A percentile compares a stretch with the other conserved stretches of the same genome.
Conservation (phyloP, 352 stramenopile genomes). For the Globisporangium splendens region DNA sequence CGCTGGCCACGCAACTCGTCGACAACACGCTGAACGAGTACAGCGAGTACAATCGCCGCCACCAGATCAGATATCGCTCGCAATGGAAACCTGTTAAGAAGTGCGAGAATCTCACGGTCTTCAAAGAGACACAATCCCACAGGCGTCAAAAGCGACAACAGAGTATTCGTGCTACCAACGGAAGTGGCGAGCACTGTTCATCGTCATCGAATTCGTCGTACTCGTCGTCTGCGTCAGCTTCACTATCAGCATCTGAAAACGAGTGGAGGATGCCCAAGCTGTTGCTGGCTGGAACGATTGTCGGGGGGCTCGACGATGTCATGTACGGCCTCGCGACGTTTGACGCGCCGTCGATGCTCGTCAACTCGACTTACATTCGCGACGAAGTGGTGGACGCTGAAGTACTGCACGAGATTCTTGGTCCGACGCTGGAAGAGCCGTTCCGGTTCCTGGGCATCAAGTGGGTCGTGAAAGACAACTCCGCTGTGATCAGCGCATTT, state of each 20-base stretch:
- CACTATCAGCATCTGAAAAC: slow-evolving; percentile 6
- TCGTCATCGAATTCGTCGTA: slow-evolving; percentile 1
- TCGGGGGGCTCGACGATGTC: slow-evolving; percentile 27
- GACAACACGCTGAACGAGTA: slow-evolving; percentile 22
- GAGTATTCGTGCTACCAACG: not conserved
- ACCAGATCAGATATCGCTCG: slow-evolving; percentile 6
- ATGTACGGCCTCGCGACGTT: slow-evolving; percentile 32
- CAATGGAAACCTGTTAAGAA: slow-evolving; percentile 18
- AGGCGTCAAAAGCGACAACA: not conserved
- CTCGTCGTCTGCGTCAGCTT: slow-evolving; percentile 1
- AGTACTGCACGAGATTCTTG: slow-evolving; percentile 21
- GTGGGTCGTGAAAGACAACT: slow-evolving; percentile 21
- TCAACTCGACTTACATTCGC: slow-evolving; percentile 25
- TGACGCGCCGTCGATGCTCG: slow-evolving; percentile 25
- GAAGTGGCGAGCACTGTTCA: not conserved
- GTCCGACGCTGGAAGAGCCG: slow-evolving; percentile 17
- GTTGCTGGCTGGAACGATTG: slow-evolving; percentile 23
- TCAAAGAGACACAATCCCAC: slow-evolving; percentile 5
- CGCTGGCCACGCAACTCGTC: slow-evolving; percentile 15
- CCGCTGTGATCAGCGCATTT: slow-evolving; percentile 16
- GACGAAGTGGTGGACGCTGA: slow-evolving; percentile 23
- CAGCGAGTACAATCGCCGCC: slow-evolving; percentile 22
- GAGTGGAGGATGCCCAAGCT: slow-evolving; percentile 11
- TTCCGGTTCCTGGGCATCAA: slow-evolving; percentile 33
- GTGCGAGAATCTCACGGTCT: slow-evolving; percentile 14